These are phyloP conservation scores for Fraxinus cuspidata DNA, from an alignment of 257 asterid genomes.

Conservation along the genomic window DNA sequence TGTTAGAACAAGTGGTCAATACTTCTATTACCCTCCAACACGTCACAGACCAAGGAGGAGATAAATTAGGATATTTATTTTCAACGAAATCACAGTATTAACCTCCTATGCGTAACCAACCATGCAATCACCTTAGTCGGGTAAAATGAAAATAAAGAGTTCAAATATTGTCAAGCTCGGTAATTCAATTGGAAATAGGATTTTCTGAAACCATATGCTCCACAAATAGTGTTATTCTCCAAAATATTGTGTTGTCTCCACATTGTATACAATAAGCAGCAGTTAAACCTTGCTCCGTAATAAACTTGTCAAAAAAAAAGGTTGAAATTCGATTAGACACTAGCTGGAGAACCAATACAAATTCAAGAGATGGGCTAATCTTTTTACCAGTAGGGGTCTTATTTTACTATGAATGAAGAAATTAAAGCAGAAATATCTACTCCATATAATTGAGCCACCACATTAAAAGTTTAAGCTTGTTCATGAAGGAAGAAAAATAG, in stretches of 20 bases:
- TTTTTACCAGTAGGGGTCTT: not conserved
- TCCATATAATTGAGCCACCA: not conserved
- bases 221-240: not conserved
- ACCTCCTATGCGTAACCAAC: no score
- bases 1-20: no score
- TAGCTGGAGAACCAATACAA: not conserved
- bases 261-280: not conserved
- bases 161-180: no score
- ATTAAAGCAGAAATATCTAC: not conserved
- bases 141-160: no score
- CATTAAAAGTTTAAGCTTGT: not conserved
- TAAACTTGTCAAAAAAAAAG: not conserved
- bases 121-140: no score
- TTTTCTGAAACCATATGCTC: not conserved
- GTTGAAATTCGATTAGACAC: not conserved
- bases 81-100: no score
- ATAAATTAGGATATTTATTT: no score
- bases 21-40: no score
- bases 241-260: not conserved
- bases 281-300: not conserved
- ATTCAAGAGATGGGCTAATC: not conserved
- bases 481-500: not conserved
- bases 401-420: not conserved
- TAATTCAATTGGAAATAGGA: no score
- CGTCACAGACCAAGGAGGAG: no score